Evolutionary conservation across 2,329 filamentous ascomycete species (phyloP).

Genomic region (Nemania sp.): DNA sequence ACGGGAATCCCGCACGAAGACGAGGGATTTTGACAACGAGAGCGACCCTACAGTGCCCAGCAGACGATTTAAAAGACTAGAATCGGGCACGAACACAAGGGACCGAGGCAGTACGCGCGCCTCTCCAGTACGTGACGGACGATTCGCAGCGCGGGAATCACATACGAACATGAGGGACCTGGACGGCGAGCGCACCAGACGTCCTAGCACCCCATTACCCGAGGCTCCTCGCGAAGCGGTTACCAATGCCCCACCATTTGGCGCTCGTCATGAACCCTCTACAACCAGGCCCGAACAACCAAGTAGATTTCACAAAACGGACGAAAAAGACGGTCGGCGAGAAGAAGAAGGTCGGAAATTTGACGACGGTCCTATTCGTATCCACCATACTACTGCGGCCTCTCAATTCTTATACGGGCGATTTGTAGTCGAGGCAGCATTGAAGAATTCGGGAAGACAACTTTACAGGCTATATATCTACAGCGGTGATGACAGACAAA

Average conservation of each 20-base stretch:
- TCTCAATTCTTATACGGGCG: constrained; percentile 93
- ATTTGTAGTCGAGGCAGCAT: constrained; percentile 82
- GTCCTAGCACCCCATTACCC: background rate
- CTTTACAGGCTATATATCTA: constrained; percentile 89
- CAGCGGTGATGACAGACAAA: constrained; percentile 66
- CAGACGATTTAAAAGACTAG: background rate
- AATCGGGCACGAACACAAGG: background rate
- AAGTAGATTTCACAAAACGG: background rate
- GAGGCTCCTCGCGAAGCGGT: background rate
- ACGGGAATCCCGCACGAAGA: too few species aligned
- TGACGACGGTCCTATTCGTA: constrained; percentile 53
- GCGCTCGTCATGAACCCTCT: background rate
- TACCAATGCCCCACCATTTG: background rate
- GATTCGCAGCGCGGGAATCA: background rate
- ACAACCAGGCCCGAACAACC: background rate
- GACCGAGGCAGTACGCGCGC: background rate
- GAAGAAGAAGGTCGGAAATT: background rate
- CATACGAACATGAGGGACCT: background rate
- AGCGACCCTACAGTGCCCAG: too few species aligned
- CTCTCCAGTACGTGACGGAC: too few species aligned
- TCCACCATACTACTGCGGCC: constrained; percentile 79
- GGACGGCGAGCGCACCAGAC: background rate
- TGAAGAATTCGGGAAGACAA: constrained; percentile 74
- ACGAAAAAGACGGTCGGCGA: background rate
- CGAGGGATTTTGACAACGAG: background rate